Evolutionary conservation across 495 filamentous ascomycete genomes (phyloP), one percentile per base, ranked within the genome.

Genomic region (Hyaloscypha variabilis): DNA sequence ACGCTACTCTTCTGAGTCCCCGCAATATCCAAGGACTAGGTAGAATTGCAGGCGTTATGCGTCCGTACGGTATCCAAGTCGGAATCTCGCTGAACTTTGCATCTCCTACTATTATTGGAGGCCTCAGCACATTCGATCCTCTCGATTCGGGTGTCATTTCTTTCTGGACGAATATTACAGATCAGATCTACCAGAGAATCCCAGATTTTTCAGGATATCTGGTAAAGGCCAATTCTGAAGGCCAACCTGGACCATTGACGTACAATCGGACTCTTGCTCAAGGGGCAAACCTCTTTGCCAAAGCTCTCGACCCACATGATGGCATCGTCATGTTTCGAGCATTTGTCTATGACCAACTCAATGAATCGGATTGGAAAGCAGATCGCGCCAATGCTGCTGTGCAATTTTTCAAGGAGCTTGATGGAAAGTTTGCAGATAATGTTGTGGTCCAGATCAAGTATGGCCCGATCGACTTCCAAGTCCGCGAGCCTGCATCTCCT

Each of bases 381-480:
- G 89, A 92, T 72, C 84, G 89, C 3, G 89, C 88, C 8, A 90
- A 90, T 53, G 88, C 87, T 0, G 87, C 87, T 1, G 86, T 88
- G 4, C 73, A 92, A 1, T 91, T 82, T 71, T 92, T 92, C 76
- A 79, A 86, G 46, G 74, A 77, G 0, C 78, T 91, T 11, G 89
- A 92, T 72, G 83, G 78, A 17, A 68, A 87, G 67, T 91, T 92
- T 54, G 84, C 87, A 26, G 83, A 88, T 60, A 92, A 91, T 67
- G 87, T 91, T 0, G 80, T 90, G 0, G 77, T 91, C 6, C 89
- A 92, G 67, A 87, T 91, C 72, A 92, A 92, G 75, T 89, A 85
- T 64, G 89, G 89, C 0, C 88, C 88, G 0, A 91, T 91, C 68
- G 89, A 92, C 72, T 92, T 92, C 77, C 89, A 92, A 70, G 86